Evolutionary conservation across 2,329 filamentous ascomycete species (phyloP).

Genomic region (Fusarium nurragi): DNA sequence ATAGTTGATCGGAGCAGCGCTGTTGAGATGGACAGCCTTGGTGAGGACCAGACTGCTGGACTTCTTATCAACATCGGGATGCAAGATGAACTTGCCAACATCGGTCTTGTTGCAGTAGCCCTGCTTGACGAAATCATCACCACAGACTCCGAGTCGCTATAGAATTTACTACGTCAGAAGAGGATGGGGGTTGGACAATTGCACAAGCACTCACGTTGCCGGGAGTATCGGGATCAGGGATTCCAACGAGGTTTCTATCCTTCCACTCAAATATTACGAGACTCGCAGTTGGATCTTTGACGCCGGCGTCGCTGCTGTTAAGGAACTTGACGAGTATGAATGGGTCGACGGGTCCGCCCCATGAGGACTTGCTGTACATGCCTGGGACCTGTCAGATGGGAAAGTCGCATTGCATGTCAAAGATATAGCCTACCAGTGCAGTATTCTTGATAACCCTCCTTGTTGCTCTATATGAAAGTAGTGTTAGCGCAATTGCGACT

Average conservation of each 20-base stretch:
- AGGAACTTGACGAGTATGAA: constrained; percentile 88
- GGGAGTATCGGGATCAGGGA: constrained; percentile 64
- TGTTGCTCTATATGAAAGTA: constrained; percentile 69
- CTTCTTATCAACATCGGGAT: constrained; percentile 75
- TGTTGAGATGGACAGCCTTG: constrained; percentile 82
- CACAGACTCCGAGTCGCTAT: constrained; percentile 72
- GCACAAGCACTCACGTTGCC: constrained; percentile 58
- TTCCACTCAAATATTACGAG: constrained; percentile 94
- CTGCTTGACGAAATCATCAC: constrained; percentile 72
- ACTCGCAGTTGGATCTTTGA: constrained; percentile 78
- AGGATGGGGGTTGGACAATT: neutral
- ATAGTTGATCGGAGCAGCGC: constrained; percentile 80
- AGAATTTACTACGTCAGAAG: constrained; percentile 17
- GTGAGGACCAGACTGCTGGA: constrained; percentile 80
- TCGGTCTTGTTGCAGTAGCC: constrained; percentile 80
- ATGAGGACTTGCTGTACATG: constrained; percentile 92
- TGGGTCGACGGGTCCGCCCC: constrained; percentile 88
- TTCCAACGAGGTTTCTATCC: constrained; percentile 82
- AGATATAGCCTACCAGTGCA: constrained; percentile 67
- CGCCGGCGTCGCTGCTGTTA: constrained; percentile 64
- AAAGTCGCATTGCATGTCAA: neutral
- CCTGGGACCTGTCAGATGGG: constrained; percentile 56
- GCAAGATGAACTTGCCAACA: constrained; percentile 84
- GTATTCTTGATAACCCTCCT: constrained; percentile 79
- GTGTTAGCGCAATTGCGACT: constrained; percentile 35